A percentile compares a stretch with the other conserved stretches of the same genome.
These are phyloP conservation scores for Plasmodium chabaudi DNA, from an alignment of 169 alveolate genomes.

Conservation along the genomic window DNA sequence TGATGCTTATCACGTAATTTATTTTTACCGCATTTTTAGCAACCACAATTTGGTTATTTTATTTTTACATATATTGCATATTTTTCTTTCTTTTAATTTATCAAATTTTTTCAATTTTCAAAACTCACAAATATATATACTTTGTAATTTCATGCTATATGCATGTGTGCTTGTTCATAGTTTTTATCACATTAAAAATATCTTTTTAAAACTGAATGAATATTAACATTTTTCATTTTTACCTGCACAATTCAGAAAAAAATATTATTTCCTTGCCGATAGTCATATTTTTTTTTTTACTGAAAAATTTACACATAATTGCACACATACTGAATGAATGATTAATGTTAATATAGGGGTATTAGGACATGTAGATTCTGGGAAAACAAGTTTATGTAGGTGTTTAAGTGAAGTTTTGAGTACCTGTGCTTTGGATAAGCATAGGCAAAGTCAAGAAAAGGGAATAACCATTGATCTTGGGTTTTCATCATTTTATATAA, in stretches of 20 bases:
- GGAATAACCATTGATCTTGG: slow-evolving; percentile 95
- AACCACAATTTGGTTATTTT: neutral
- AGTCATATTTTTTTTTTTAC: too few relatives aligned
- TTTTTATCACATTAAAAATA: neutral
- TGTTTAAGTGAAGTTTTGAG: slow-evolving; percentile 89
- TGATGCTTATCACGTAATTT: too few relatives aligned
- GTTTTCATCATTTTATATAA: slow-evolving; percentile 90
- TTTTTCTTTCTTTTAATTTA: neutral
- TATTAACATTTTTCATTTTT: neutral
- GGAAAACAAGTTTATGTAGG: slow-evolving; percentile 92
- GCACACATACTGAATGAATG: slow-evolving; percentile 15
- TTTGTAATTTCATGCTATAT: neutral
- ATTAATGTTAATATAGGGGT: slow-evolving; percentile 91
- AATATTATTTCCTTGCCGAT: too few relatives aligned
- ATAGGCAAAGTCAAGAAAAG: slow-evolving; percentile 92
- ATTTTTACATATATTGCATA: neutral
- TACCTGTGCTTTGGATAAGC: slow-evolving; percentile 94
- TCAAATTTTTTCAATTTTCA: neutral
- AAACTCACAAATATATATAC: neutral
- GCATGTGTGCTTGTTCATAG: neutral
- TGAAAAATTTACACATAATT: neutral
- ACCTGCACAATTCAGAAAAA: too few relatives aligned
- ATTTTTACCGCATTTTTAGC: too few relatives aligned
- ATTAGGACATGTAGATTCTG: slow-evolving; percentile 95
- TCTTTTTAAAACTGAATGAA: neutral